phyloP scores from a whole-genome alignment of 1,139 yeast genomes.

The Maudiozyma humilis region DNA sequence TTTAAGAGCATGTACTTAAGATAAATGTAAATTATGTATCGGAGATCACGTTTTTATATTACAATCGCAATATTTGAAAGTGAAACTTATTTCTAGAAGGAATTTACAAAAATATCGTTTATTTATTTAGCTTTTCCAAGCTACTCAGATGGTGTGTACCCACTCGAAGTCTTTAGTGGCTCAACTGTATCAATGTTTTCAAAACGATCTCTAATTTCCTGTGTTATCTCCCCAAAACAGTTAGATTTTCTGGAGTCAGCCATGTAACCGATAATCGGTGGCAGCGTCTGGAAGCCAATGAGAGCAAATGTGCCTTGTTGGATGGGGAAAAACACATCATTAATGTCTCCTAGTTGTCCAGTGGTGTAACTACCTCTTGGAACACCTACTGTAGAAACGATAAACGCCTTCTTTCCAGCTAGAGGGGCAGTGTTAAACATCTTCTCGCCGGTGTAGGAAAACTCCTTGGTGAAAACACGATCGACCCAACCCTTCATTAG shows the following conservation, averaged over 20 bases:
- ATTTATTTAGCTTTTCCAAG: too few relatives aligned
- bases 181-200: constrained; percentile 9
- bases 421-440: constrained; percentile 14
- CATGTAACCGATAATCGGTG: constrained; percentile 16
- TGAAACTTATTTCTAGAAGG: too few relatives aligned
- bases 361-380: constrained; percentile 9
- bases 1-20: too few relatives aligned
- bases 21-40: too few relatives aligned
- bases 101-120: too few relatives aligned
- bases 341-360: constrained; percentile 21
- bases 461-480: constrained; percentile 19
- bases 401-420: constrained; percentile 21
- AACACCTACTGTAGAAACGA: constrained; percentile 21
- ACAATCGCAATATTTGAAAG: too few relatives aligned
- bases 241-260: constrained; percentile 10
- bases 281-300: constrained; percentile 21
- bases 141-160: too few relatives aligned
- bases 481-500: constrained; percentile 27
- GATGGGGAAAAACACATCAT: constrained; percentile 25
- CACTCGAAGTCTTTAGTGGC: constrained; percentile 15
- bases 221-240: constrained; percentile 6
- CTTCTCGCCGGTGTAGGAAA: constrained; percentile 18
- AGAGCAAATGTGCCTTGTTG: constrained; percentile 20
- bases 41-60: too few relatives aligned
- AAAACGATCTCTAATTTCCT: constrained; percentile 9